Conservation (phyloP, 495 filamentous ascomycete species). For the Talaromyces ruber region DNA sequence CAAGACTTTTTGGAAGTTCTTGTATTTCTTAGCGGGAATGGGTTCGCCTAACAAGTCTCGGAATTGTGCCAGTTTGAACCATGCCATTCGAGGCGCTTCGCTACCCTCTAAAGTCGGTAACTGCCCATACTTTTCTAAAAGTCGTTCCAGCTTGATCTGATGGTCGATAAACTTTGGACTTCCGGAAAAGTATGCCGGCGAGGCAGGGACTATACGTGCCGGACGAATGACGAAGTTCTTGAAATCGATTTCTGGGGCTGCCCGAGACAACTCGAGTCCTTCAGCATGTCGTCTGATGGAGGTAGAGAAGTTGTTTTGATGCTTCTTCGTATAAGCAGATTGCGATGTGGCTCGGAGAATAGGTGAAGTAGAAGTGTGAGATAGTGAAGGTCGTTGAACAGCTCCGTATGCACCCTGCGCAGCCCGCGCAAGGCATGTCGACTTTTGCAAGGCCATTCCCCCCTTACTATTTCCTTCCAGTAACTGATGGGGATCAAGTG, state of each 20-base stretch:
- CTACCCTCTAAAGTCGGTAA: slow-evolving; percentile 57
- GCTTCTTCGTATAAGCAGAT: not conserved
- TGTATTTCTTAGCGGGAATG: slow-evolving; percentile 72
- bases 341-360: slow-evolving; percentile 8
- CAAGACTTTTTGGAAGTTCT: slow-evolving; percentile 61
- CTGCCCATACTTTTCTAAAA: slow-evolving; percentile 59
- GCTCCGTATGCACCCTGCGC: slow-evolving; percentile 27
- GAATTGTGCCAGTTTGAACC: slow-evolving; percentile 75
- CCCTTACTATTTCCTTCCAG: not conserved
- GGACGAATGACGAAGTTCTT: slow-evolving; percentile 16
- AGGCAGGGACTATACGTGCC: slow-evolving; percentile 71
- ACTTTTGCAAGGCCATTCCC: slow-evolving; percentile 28
- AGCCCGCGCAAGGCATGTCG: slow-evolving; percentile 30
- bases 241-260: slow-evolving; percentile 41
- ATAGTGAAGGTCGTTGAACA: slow-evolving; percentile 10
- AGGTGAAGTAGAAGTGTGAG: slow-evolving; percentile 9
- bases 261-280: slow-evolving; percentile 23
- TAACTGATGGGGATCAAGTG: not conserved
- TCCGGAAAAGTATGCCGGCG: slow-evolving; percentile 89
- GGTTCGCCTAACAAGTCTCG: slow-evolving; percentile 64
- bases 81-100: slow-evolving; percentile 69
- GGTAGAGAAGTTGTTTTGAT: not conserved
- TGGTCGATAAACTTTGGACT: slow-evolving; percentile 80
- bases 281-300: slow-evolving; percentile 12
- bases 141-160: slow-evolving; percentile 59